Evolutionary conservation across 768 basidiomycete genomes (phyloP), one percentile per base, ranked within the genome.

Genomic region (Albatrellus ellisii): DNA sequence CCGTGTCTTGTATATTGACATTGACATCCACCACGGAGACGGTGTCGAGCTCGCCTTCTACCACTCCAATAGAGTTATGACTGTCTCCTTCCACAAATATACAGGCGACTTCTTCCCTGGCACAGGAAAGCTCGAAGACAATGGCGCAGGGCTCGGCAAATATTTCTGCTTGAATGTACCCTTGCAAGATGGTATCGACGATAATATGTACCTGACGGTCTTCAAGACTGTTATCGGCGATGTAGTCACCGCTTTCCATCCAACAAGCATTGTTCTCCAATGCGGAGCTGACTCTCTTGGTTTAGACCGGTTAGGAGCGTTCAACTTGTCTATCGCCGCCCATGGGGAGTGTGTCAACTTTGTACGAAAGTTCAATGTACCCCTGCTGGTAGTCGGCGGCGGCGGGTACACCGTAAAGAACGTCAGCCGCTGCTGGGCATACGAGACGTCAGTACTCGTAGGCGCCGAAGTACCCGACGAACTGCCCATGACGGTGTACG

Each of bases 21-120:
- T 99, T 49, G 94, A 99, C 56, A 97, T 98, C 43, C 94, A 99
- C 59, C 94, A 99, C 52, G 94, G 94, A 6, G 94, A 99, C 54
- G 94, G 94, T 18, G 95, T 99, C 2, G 90, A 99, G 56, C 83
- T 94, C 46, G 95, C 94, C 0, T 98, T 99, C 61, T 99, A 94
- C 62, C 83, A 94, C 52, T 84, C 89, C 28, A 91, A 99, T 54
- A 80, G 94, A n/a, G 94, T 99, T 48, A 83, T 97, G 75, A 98
- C 94, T 0, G 88, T 97, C 11, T 97, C 94, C 1, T 99, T 99
- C 63, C 94, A 99, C 68, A 98, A 98, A 63, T 99, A 95, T 66
- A 91, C 86, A 1, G 91, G 89, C 43, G 89, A 94, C 54, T 99
- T 99, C 69, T 99, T 99, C 60, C 94, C 94, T 0, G 91, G 92